phyloP scores from a whole-genome alignment of 345 rosid species.

The Corchorus capsularis region DNA sequence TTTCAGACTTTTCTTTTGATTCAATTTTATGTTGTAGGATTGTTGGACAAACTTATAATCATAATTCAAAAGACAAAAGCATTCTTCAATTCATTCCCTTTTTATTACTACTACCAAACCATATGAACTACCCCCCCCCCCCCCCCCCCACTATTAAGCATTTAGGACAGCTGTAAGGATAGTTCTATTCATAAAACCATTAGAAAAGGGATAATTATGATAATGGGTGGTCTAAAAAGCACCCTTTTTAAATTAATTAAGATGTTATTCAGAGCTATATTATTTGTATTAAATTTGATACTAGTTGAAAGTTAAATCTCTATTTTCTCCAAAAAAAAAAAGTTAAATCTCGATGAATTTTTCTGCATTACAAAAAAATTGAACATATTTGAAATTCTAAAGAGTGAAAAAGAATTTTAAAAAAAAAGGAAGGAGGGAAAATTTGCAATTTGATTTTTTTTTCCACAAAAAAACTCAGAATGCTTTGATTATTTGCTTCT shows the following conservation, averaged over 20 bases:
- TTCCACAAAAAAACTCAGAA: no score
- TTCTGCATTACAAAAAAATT: no score
- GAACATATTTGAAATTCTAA: no score
- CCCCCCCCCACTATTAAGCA: neutral
- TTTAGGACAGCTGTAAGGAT: neutral
- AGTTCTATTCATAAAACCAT: neutral
- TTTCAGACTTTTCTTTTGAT: neutral
- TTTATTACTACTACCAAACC: neutral
- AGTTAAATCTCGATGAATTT: no score
- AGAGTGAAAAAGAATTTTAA: no score
- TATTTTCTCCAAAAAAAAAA: no score
- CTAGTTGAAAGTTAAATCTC: no score
- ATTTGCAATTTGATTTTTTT: neutral
- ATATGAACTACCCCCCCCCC: neutral
- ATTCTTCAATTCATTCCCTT: neutral
- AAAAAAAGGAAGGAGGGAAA: neutral
- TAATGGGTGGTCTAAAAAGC: no score
- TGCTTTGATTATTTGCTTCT: neutral
- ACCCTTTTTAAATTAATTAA: no score
- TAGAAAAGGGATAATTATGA: no score
- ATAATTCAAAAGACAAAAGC: slow-evolving; percentile 7
- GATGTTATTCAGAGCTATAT: no score
- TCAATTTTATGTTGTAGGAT: neutral
- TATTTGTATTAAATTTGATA: no score
- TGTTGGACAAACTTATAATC: slow-evolving; percentile 14